Conservation (phyloP, 2,329 filamentous ascomycete genomes). For the Mariannaea sp. region DNA sequence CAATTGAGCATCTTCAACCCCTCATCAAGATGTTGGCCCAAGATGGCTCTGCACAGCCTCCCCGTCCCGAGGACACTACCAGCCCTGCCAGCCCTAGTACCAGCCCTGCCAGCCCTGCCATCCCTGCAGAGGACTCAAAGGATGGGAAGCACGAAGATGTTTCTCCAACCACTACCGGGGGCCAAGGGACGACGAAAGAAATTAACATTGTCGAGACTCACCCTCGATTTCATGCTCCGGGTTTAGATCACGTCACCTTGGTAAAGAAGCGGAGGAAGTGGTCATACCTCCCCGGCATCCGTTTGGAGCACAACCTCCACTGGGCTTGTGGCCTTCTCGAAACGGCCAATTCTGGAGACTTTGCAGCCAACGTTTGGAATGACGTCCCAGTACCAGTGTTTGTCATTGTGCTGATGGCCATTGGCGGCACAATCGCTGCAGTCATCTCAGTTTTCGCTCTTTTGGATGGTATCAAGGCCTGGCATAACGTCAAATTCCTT, state of each 20-base stretch:
- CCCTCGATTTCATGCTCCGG: constrained; percentile 9
- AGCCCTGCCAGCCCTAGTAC: no score
- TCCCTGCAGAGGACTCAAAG: no score
- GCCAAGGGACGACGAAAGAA: not conserved
- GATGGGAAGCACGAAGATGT: not conserved
- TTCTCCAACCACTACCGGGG: not conserved
- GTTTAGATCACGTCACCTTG: constrained; percentile 23
- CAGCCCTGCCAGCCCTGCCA: no score
- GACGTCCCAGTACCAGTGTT: constrained; percentile 53
- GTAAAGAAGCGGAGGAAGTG: constrained; percentile 15
- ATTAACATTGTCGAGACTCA: not conserved
- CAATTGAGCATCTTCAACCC: not conserved
- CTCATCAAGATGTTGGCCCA: not conserved
- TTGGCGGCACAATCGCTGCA: constrained; percentile 55
- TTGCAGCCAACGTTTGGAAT: constrained; percentile 64
- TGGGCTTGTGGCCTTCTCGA: constrained; percentile 55
- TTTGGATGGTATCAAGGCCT: constrained; percentile 49
- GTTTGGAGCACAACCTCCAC: constrained; percentile 39
- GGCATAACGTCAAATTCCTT: constrained; percentile 52
- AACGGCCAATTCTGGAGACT: constrained; percentile 60
- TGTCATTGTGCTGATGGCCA: constrained; percentile 56
- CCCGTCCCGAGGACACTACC: no score
- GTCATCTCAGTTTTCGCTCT: constrained; percentile 52
- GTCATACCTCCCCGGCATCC: constrained; percentile 22
- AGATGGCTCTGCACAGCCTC: not conserved